Evolutionary conservation across 1,284 basidiomycete species (phyloP).

Genomic region (Fomitopsis betulina): DNA sequence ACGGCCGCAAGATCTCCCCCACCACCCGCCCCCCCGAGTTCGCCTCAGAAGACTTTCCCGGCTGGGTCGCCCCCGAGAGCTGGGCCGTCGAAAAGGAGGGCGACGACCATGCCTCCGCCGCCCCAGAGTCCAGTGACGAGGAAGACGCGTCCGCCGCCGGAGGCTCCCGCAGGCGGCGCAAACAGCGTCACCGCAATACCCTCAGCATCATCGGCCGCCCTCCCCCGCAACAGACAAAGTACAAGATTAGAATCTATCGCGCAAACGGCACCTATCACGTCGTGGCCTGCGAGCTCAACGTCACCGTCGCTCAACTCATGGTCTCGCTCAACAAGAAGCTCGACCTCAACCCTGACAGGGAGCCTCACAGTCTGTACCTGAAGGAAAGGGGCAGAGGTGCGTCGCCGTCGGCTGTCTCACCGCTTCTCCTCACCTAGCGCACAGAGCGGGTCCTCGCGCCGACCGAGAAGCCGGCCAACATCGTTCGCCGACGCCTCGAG

Average conservation of each 20-base stretch:
- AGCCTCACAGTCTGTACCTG: conserved; percentile 75
- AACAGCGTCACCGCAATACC: conserved; percentile 17
- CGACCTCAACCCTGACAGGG: conserved; percentile 41
- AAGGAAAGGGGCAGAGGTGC: conserved; percentile 83
- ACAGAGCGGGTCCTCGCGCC: conserved; percentile 79
- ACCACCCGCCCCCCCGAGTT: conserved; percentile 31
- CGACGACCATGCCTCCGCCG: conserved; percentile 31
- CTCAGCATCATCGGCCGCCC: conserved; percentile 17
- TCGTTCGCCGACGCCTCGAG: conserved; percentile 80
- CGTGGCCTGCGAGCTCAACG: conserved; percentile 57
- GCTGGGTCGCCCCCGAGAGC: conserved; percentile 54
- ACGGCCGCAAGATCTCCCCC: conserved; percentile 44
- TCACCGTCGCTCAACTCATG: conserved; percentile 71
- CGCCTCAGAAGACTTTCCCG: conserved; percentile 23
- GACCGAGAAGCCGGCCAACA: conserved; percentile 82
- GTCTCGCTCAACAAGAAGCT: conserved; percentile 60
- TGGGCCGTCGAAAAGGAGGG: conserved; percentile 52
- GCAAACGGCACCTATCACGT: conserved; percentile 74
- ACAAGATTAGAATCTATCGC: conserved; percentile 74
- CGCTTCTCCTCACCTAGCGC: conserved; percentile 5
- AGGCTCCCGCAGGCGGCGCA: conserved; percentile 9
- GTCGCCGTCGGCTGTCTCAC: not conserved
- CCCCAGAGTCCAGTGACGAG: conserved; percentile 43
- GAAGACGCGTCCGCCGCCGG: conserved; percentile 15
- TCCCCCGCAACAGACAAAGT: conserved; percentile 17